These are phyloP conservation scores for Vaccinium darrowii DNA, from an alignment of 148 eudicot genomes.

Conservation along the genomic window DNA sequence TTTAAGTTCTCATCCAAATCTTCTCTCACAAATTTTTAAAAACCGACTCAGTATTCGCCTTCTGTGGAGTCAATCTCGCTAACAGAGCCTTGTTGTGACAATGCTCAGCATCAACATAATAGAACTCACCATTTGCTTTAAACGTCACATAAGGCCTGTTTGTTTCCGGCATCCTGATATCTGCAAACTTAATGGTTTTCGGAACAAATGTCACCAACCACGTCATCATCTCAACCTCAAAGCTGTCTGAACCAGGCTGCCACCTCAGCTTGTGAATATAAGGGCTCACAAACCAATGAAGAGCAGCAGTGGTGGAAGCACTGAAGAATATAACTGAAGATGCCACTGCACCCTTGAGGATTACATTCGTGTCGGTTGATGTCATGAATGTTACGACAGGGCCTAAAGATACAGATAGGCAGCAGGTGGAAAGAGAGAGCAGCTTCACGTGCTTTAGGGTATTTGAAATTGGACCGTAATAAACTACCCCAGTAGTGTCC, in stretches of 20 bases:
- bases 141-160: slow-evolving; percentile 85
- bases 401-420: slow-evolving; percentile 86
- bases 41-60: slow-evolving; percentile 49
- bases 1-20: background rate
- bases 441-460: slow-evolving; percentile 88
- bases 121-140: slow-evolving; percentile 64
- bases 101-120: slow-evolving; percentile 77
- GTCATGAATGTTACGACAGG: slow-evolving; percentile 97
- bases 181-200: slow-evolving; percentile 73
- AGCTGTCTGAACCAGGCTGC: slow-evolving; percentile 87
- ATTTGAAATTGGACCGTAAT: slow-evolving; percentile 76
- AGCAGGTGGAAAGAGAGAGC: slow-evolving; percentile 94
- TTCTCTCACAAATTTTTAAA: slow-evolving; percentile 69
- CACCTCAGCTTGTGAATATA: slow-evolving; percentile 88
- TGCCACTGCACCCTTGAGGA: slow-evolving; percentile 92
- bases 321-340: slow-evolving; percentile 85
- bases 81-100: slow-evolving; percentile 86
- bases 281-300: slow-evolving; percentile 98
- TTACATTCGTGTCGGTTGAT: slow-evolving; percentile 70
- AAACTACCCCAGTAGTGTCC: slow-evolving; percentile 40
- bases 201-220: slow-evolving; percentile 69
- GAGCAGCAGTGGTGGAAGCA: slow-evolving; percentile 78
- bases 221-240: slow-evolving; percentile 90
- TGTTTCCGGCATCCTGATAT: slow-evolving; percentile 66
- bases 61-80: slow-evolving; percentile 79